Evolutionary conservation across 306 rosid species (phyloP), one percentile per base, ranked within the genome.

Genomic region (Vicia sativa): DNA sequence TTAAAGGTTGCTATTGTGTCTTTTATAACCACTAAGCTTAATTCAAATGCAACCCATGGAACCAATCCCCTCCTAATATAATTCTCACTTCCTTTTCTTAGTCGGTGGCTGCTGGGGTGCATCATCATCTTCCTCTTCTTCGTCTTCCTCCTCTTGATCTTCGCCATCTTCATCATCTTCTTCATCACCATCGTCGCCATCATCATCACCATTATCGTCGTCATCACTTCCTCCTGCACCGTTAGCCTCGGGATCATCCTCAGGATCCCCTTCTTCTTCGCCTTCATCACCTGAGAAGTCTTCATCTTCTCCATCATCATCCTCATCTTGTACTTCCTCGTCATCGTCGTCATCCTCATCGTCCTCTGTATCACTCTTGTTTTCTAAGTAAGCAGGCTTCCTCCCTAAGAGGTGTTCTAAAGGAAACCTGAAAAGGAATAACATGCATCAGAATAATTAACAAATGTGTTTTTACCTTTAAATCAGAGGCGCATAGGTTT

Each of bases 161-260:
- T 68, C 81, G 0, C n/a, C 90, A 0, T 73, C 86, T 0, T 57
- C 86, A 0, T 70, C 80, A 0, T 74, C 86, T 0, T 75, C 91
- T 0, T 81, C 80, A 0, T 81, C 88, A 0, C 70, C 82, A 0
- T 52, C 79, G 0, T 29, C 74, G 0, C 69, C 81, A 0, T 77
- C 90, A 0, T 83, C 86, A 0, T 85, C 87, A 4, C 80, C 86
- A 0, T 80, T 86, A 0, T 72, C 87, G 0, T 56, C 92, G 0
- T 81, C 86, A 12, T 78, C 93, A 45, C 84, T 76, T 50, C 78
- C 90, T 41, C 87, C 86, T 31, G 44, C 87, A 43, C 91, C 91
- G 55, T 83, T 76, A 55, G 86, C 78, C 77, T 67, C 85, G 5
- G 81, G 87, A 68, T 73, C 89, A 72, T 71, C 86, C 14, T 80